These are phyloP conservation scores for Sphagnum tenellum DNA, from an alignment of 225 moss, liverwort and hornwort genomes.

Conservation along the genomic window DNA sequence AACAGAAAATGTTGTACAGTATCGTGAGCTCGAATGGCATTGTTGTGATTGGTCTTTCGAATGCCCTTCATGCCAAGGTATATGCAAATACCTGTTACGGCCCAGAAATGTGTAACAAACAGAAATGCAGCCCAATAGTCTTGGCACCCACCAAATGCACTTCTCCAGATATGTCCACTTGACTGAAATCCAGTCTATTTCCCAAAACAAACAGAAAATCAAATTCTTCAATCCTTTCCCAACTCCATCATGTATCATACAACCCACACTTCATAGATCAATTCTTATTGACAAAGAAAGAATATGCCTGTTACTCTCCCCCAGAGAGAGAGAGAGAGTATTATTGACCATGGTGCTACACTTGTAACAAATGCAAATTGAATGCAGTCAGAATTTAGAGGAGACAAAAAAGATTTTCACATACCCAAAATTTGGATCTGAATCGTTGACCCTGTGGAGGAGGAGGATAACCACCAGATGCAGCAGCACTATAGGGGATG, in stretches of 20 bases:
- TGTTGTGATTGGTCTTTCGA: too few species aligned
- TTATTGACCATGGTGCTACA: too few species aligned
- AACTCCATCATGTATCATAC: constrained; percentile 18
- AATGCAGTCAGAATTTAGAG: not conserved
- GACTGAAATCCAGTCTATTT: constrained; percentile 31
- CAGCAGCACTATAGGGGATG: constrained; percentile 18
- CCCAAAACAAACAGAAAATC: constrained; percentile 21
- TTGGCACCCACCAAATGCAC: not conserved
- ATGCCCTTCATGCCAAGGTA: too few species aligned
- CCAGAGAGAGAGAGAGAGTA: not conserved
- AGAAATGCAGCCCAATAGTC: too few species aligned
- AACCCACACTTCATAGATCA: not conserved
- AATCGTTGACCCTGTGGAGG: not conserved
- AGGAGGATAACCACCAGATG: constrained; percentile 7
- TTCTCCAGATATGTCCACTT: not conserved
- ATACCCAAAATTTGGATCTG: not conserved
- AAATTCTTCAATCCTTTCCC: constrained; percentile 27
- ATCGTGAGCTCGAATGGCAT: too few species aligned
- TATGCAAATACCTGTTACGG: too few species aligned
- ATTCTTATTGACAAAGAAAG: not conserved
- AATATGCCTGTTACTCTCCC: not conserved
- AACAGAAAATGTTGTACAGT: too few species aligned
- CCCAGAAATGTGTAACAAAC: too few species aligned
- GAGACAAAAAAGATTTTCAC: not conserved
- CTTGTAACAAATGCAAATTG: too few species aligned